Conservation (phyloP, 495 filamentous ascomycete genomes). For the Hypoxylon lenormandii region DNA sequence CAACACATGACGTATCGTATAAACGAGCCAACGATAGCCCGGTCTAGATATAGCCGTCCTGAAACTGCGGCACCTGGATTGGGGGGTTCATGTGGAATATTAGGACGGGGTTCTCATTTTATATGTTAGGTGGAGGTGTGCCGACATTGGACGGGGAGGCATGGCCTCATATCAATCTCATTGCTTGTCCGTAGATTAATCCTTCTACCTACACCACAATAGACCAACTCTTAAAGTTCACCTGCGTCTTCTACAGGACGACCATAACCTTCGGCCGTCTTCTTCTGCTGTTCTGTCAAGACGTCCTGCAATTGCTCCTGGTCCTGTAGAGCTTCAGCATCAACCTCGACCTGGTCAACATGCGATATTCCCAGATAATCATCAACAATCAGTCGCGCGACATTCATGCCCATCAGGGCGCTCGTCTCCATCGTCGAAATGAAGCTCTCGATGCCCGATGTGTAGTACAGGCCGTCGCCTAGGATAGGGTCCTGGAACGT, state of each 20-base stretch:
- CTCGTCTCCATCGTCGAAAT: slow-evolving; percentile 99
- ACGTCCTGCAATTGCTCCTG: slow-evolving; percentile 22
- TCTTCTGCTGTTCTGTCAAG: slow-evolving; percentile 30
- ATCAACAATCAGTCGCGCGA: slow-evolving; percentile 81
- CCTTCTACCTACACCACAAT: background rate
- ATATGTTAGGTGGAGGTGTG: background rate
- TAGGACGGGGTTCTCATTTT: no score
- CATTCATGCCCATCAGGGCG: slow-evolving; percentile 93
- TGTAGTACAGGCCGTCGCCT: slow-evolving; percentile 82
- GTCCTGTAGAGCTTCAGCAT: background rate
- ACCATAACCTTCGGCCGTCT: slow-evolving; percentile 1
- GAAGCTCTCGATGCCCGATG: slow-evolving; percentile 91
- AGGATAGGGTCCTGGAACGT: slow-evolving; percentile 87
- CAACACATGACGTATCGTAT: no score
- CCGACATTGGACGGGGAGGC: background rate
- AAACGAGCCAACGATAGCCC: background rate
- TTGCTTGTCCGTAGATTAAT: background rate
- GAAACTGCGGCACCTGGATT: background rate
- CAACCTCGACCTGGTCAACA: slow-evolving; percentile 3
- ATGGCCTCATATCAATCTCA: background rate
- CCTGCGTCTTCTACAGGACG: background rate
- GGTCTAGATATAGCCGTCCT: background rate
- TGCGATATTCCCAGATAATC: slow-evolving; percentile 52
- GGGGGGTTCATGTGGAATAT: no score
- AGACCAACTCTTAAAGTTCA: slow-evolving; percentile 35